Evolutionary conservation across 2,329 filamentous ascomycete genomes (phyloP).

Genomic region (Aspergillus persii): DNA sequence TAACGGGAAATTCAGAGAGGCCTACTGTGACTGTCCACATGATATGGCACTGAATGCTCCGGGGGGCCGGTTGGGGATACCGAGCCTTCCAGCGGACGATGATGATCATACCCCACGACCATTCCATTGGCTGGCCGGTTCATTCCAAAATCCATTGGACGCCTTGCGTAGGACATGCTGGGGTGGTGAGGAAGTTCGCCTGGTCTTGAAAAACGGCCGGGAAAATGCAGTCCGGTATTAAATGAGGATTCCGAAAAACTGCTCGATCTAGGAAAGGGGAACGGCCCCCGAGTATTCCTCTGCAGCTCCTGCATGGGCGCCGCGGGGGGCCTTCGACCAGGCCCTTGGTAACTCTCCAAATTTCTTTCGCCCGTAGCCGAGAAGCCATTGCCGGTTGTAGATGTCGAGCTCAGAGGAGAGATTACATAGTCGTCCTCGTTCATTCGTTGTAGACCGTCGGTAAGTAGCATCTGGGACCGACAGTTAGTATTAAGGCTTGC

Average conservation of each 20-base stretch:
- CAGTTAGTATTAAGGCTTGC: constrained; percentile 31
- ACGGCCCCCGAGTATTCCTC: constrained; percentile 26
- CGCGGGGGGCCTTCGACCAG: constrained; percentile 24
- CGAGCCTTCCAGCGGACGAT: constrained; percentile 31
- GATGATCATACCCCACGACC: constrained; percentile 29
- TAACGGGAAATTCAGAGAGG: background rate
- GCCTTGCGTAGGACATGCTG: constrained; percentile 27
- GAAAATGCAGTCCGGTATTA: constrained; percentile 28
- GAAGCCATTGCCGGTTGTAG: constrained; percentile 37
- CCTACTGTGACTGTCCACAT: constrained; percentile 30
- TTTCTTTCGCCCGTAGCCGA: constrained; percentile 25
- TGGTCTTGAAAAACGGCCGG: constrained; percentile 26
- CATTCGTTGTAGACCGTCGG: constrained; percentile 31
- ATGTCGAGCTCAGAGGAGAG: constrained; percentile 36
- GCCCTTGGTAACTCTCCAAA: constrained; percentile 28
- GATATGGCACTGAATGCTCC: constrained; percentile 25
- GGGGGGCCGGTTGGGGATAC: constrained; percentile 34
- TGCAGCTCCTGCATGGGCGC: constrained; percentile 30
- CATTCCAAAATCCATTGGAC: constrained; percentile 30
- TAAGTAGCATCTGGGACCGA: constrained; percentile 29
- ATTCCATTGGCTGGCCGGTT: constrained; percentile 24
- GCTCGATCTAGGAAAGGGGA: constrained; percentile 33
- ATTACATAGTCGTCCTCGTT: constrained; percentile 40
- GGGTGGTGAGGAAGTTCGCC: constrained; percentile 24
- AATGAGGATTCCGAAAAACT: constrained; percentile 36